Percentiles rank a stretch among this genome's conserved stretches.
Conservation (phyloP, 1,284 basidiomycete genomes). For the Pyrrhoderma noxium region DNA sequence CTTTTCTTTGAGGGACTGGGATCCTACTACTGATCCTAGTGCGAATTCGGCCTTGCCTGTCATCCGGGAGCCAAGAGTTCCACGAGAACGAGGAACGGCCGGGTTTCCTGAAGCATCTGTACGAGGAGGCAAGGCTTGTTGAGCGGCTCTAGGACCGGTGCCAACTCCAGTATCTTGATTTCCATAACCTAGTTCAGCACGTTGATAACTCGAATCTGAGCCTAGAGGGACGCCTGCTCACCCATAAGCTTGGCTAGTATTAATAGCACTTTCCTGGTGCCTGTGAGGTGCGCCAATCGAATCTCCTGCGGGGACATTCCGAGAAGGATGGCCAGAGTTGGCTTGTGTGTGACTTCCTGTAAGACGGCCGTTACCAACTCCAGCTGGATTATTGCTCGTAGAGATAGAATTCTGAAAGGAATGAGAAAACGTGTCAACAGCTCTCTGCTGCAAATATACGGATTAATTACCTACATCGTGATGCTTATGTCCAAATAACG, state of each 20-base stretch:
- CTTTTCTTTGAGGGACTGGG: conserved; percentile 41
- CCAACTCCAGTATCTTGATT: neutral
- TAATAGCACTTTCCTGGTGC: neutral
- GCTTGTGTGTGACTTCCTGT: neutral
- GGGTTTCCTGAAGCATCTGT: conserved; percentile 11
- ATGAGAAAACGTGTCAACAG: neutral
- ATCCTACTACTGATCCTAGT: conserved; percentile 40
- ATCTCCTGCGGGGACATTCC: neutral
- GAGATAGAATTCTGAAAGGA: neutral
- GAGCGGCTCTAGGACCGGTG: conserved; percentile 5
- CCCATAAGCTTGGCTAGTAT: neutral
- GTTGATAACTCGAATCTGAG: neutral
- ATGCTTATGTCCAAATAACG: conserved; percentile 12
- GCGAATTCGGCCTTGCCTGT: conserved; percentile 45
- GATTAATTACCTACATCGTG: conserved; percentile 3
- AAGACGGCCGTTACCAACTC: neutral
- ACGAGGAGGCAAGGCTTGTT: conserved; percentile 8
- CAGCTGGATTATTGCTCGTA: neutral
- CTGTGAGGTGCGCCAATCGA: neutral
- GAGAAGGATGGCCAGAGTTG: neutral
- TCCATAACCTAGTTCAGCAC: neutral
- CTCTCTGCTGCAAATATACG: neutral
- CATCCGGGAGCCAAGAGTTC: conserved; percentile 24
- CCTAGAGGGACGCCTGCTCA: neutral
- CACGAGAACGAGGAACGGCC: too few species aligned